Conservation (phyloP, 2,329 filamentous ascomycete genomes). For the Fusarium sp. region DNA sequence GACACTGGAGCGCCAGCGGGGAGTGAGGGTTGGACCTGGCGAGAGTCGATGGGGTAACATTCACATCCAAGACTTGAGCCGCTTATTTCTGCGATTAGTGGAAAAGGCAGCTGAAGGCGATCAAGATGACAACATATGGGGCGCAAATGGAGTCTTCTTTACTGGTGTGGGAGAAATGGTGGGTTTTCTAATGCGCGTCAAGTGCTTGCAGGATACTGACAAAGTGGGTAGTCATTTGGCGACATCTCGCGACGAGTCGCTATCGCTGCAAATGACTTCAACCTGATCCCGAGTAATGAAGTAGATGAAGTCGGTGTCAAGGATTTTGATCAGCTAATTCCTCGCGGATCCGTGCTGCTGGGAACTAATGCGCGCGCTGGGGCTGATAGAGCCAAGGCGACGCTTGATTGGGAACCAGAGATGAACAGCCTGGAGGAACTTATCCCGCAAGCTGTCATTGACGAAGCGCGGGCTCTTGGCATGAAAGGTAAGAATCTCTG, state of each 20-base stretch:
- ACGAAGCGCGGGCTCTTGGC: conserved; percentile 33
- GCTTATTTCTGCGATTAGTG: conserved; percentile 46
- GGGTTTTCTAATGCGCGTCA: neutral
- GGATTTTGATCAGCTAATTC: conserved; percentile 57
- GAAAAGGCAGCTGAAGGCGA: conserved; percentile 46
- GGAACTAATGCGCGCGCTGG: conserved; percentile 66
- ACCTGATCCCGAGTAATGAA: conserved; percentile 33
- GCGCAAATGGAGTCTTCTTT: conserved; percentile 52
- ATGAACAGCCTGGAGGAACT: conserved; percentile 59
- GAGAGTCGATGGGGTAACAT: conserved; percentile 51
- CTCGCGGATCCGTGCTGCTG: conserved; percentile 60
- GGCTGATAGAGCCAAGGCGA: conserved; percentile 60
- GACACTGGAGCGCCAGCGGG: conserved; percentile 47
- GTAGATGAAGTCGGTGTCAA: conserved; percentile 46
- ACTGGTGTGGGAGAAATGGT: conserved; percentile 45
- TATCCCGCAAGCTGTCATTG: conserved; percentile 40
- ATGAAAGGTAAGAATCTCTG: neutral
- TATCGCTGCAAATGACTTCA: conserved; percentile 37
- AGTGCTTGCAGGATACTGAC: neutral
- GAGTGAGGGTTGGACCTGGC: conserved; percentile 48
- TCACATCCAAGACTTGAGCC: conserved; percentile 49
- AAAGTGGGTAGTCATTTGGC: conserved; percentile 36
- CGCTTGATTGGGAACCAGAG: conserved; percentile 65
- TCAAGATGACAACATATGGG: conserved; percentile 47
- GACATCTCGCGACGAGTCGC: conserved; percentile 46